A percentile compares a stretch with the other conserved stretches of the same genome.
phyloP scores from a whole-genome alignment of 495 filamentous ascomycete species.

The Sphaerosporella brunnea region DNA sequence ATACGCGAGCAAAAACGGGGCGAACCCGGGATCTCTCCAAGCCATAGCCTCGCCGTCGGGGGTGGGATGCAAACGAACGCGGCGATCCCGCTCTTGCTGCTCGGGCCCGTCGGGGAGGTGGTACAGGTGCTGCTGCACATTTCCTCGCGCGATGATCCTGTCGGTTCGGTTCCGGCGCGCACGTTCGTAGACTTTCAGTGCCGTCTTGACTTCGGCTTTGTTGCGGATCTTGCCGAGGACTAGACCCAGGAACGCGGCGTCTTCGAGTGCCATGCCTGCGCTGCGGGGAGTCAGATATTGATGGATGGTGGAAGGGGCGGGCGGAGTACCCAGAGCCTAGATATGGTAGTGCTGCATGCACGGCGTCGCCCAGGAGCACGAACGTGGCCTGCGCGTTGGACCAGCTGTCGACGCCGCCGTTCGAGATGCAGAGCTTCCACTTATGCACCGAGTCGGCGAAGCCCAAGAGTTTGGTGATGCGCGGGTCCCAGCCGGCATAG shows the following conservation, averaged over 20 bases:
- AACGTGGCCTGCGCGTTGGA: constrained; percentile 37
- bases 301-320: not conserved
- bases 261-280: constrained; percentile 37
- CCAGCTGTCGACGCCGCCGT: constrained; percentile 39
- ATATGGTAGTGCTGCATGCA: constrained; percentile 53
- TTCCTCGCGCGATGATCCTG: constrained; percentile 35
- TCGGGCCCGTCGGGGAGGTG: constrained; percentile 38
- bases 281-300: too few species aligned
- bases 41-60: constrained; percentile 31
- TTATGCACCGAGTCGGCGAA: constrained; percentile 42
- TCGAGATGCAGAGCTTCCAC: constrained; percentile 46
- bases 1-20: constrained; percentile 33
- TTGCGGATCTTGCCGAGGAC: constrained; percentile 30
- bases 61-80: constrained; percentile 29
- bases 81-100: constrained; percentile 35
- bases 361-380: constrained; percentile 49
- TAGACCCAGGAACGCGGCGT: constrained; percentile 35
- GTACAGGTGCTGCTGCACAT: constrained; percentile 34
- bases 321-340: constrained; percentile 27
- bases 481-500: constrained; percentile 43
- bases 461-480: constrained; percentile 33
- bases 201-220: constrained; percentile 28
- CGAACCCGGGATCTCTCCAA: constrained; percentile 35
- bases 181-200: constrained; percentile 33
- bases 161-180: constrained; percentile 36